Conservation (phyloP, 129 eudicot genomes). For the Logfia minima region DNA sequence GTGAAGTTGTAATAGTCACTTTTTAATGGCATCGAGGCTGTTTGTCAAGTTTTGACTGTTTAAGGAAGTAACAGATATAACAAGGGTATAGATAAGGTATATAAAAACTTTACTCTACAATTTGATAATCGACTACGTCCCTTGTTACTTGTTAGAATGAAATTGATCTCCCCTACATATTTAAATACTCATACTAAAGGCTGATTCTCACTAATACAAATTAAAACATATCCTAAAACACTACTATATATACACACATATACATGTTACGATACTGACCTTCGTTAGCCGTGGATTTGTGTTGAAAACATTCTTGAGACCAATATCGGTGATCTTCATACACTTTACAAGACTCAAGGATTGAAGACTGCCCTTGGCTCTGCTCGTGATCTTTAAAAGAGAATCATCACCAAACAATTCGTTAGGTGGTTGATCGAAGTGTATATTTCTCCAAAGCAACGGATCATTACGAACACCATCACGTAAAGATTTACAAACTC, state of each 20-base stretch:
- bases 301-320: constrained; percentile 49
- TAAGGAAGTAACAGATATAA: background rate
- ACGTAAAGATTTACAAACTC: constrained; percentile 60
- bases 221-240: background rate
- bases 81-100: background rate
- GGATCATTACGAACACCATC: constrained; percentile 59
- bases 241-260: background rate
- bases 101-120: background rate
- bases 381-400: constrained; percentile 47
- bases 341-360: constrained; percentile 57
- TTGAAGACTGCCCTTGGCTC: constrained; percentile 63
- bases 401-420: constrained; percentile 49
- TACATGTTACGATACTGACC: constrained; percentile 32
- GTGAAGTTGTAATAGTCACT: constrained; percentile 8
- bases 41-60: background rate
- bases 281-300: constrained; percentile 50
- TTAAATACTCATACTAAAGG: background rate
- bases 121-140: background rate
- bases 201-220: background rate
- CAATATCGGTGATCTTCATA: constrained; percentile 52
- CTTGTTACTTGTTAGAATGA: background rate
- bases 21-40: background rate
- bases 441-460: constrained; percentile 54
- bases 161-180: background rate
- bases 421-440: constrained; percentile 41